Evolutionary conservation across 768 basidiomycete genomes (phyloP).

Genomic region (Amanita exitialis): DNA sequence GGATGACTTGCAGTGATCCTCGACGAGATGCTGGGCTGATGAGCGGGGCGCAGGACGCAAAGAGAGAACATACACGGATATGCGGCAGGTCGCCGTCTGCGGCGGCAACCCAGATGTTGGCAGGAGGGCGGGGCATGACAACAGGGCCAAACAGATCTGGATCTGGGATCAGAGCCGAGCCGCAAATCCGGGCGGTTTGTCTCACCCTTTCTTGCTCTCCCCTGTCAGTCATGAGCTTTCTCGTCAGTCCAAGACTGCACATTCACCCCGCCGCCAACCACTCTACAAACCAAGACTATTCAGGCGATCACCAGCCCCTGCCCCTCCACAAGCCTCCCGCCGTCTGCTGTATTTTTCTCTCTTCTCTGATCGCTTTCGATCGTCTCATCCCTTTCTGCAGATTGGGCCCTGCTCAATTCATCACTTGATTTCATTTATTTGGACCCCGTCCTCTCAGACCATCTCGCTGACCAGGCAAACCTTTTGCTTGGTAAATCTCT

Average conservation of each 20-base stretch:
- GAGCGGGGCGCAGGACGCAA: constrained; percentile 1
- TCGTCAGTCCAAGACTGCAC: constrained; percentile 11
- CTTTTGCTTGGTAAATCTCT: constrained; percentile 61
- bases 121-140: constrained; percentile 16
- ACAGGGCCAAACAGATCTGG: constrained; percentile 17
- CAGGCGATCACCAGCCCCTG: constrained; percentile 25
- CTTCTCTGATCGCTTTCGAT: constrained; percentile 28
- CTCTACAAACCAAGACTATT: constrained; percentile 12
- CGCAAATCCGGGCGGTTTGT: constrained; percentile 6
- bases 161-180: constrained; percentile 18
- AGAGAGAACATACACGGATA: constrained; percentile 43
- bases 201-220: constrained; percentile 9
- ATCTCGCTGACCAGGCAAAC: constrained; percentile 66
- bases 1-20: constrained; percentile 39
- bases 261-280: constrained; percentile 8
- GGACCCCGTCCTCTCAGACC: constrained; percentile 67
- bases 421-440: constrained; percentile 74
- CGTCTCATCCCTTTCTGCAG: constrained; percentile 29
- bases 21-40: constrained; percentile 43
- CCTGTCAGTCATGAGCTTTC: constrained; percentile 15
- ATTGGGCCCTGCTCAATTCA: constrained; percentile 75
- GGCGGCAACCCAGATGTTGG: constrained; percentile 91
- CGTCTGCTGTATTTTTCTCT: constrained; percentile 65
- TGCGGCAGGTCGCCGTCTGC: constrained; percentile 80
- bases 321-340: constrained; percentile 51